Percentiles rank a stretch among this genome's conserved stretches.
These are phyloP conservation scores for Trichoderma atrobrunneum DNA, from an alignment of 2,329 filamentous ascomycete species.

Conservation along the genomic window DNA sequence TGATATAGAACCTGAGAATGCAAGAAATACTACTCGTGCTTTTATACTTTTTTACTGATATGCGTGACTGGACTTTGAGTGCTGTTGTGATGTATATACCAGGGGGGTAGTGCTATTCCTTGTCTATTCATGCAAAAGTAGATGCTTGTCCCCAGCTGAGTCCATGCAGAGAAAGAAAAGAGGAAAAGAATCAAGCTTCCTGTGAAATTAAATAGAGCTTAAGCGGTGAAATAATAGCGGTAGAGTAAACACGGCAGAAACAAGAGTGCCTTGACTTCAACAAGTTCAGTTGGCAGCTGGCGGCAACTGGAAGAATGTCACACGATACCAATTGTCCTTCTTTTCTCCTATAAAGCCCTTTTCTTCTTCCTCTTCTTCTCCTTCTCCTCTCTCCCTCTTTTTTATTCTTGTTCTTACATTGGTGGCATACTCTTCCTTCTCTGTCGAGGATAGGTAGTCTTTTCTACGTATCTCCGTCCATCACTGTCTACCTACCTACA, in stretches of 20 bases:
- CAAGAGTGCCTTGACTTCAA: too few species aligned
- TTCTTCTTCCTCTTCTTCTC: too few species aligned
- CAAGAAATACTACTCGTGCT: slow-evolving; percentile 1
- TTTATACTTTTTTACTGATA: not conserved
- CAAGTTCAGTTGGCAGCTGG: not conserved
- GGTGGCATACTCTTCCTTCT: too few species aligned
- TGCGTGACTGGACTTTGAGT: not conserved
- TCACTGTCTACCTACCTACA: too few species aligned
- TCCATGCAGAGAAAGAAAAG: too few species aligned
- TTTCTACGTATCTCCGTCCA: too few species aligned
- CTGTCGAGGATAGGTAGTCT: too few species aligned
- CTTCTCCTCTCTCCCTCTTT: too few species aligned
- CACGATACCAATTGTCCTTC: not conserved
- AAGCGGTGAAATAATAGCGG: not conserved
- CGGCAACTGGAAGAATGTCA: not conserved
- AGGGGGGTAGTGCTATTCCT: not conserved
- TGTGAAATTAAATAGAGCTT: not conserved
- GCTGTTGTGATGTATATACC: not conserved
- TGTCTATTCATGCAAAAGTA: not conserved
- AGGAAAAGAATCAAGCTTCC: too few species aligned
- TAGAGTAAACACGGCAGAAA: not conserved
- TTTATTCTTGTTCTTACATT: too few species aligned
- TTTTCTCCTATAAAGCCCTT: too few species aligned
- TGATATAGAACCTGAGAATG: slow-evolving; percentile 20
- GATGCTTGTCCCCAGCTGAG: too few species aligned